Base-by-base conservation (phyloP, 2,329 filamentous ascomycete species). In the Fusarium fujikuroi region DNA sequence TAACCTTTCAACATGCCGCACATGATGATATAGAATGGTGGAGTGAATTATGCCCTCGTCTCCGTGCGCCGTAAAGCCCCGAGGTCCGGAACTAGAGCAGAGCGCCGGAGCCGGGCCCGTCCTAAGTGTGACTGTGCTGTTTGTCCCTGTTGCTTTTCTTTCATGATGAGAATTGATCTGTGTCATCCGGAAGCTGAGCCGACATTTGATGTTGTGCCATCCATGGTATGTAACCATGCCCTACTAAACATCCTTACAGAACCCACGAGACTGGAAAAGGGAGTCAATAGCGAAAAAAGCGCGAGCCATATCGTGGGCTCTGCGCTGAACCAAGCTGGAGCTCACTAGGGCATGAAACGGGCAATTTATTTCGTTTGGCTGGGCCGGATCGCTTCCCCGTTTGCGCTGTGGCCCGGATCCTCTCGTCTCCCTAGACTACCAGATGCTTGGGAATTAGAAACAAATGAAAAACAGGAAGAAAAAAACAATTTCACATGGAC, bases 391-490 rank as follows among this genome's bases (percentile, higher is more conserved):
- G 67, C 63, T 69, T 77, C 76, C 75, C 75, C 74, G 72, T 75
- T 64, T 70, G 40, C 61, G 61, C 68, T 66, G 70, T 73, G 63
- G 66, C 54, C 58, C 54, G 46, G 62, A 47, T 57, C 57, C 66
- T 69, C 62, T 75, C 64, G 70, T 77, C 67, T 75, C 75, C 76
- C 70, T 76, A 66, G 76, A 67, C 73, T 77, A 77, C 73, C 74
- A 66, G 73, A 66, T 70, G 50, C 69, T 64, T 77, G 75, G 71
- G 71, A 73, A 75, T 75, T 69, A 64, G 54, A 68, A 73, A 42
- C 75, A 63, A 72, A 74, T 72, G 57, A 72, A 52, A 50, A 64
- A 54, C 42, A 69, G 25, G 25, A 28, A 28, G 47, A 47, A 54
- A 63, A 74, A 70, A 66, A 64, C 60, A 73, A 75, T 75, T 70